These are phyloP conservation scores for Schwanniomyces vanrijiae DNA, from an alignment of 805 yeast genomes.

Conservation along the genomic window DNA sequence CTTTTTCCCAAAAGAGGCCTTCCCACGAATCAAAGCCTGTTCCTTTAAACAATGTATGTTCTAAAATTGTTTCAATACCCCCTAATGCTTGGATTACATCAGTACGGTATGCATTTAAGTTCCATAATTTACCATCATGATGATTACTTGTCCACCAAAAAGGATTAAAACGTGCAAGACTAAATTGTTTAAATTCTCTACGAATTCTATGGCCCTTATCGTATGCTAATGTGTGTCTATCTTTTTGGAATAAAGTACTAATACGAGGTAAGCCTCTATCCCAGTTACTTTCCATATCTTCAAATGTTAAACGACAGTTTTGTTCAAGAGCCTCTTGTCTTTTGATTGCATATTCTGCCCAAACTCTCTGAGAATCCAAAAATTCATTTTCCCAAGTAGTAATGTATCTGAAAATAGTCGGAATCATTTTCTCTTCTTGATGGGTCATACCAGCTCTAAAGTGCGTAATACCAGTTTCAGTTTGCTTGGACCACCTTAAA, in stretches of 20 bases:
- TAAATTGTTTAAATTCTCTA: conserved; percentile 71
- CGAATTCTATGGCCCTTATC: conserved; percentile 92
- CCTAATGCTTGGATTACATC: conserved; percentile 98
- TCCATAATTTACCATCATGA: conserved; percentile 97
- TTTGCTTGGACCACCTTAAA: conserved; percentile 85
- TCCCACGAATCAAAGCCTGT: conserved; percentile 99
- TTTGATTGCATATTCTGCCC: conserved; percentile 95
- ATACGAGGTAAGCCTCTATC: conserved; percentile 96
- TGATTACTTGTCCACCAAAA: conserved; percentile 96
- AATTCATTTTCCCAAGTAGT: conserved; percentile 98
- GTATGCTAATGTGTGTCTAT: conserved; percentile 88
- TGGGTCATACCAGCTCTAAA: conserved; percentile 92
- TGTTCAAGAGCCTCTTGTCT: conserved; percentile 84
- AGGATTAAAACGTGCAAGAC: conserved; percentile 73
- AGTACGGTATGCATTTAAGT: conserved; percentile 84
- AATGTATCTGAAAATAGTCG: conserved; percentile 89
- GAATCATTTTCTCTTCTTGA: conserved; percentile 77
- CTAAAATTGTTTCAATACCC: conserved; percentile 93
- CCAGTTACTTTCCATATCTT: conserved; percentile 93
- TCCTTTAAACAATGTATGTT: conserved; percentile 92
- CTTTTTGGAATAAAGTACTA: conserved; percentile 91
- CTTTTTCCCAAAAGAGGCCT: conserved; percentile 97
- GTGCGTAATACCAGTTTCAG: conserved; percentile 92
- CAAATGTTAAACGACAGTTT: conserved; percentile 83
- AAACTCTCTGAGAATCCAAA: conserved; percentile 88